These are phyloP conservation scores for Clitoria ternatea DNA, from an alignment of 306 rosid genomes.

Conservation along the genomic window DNA sequence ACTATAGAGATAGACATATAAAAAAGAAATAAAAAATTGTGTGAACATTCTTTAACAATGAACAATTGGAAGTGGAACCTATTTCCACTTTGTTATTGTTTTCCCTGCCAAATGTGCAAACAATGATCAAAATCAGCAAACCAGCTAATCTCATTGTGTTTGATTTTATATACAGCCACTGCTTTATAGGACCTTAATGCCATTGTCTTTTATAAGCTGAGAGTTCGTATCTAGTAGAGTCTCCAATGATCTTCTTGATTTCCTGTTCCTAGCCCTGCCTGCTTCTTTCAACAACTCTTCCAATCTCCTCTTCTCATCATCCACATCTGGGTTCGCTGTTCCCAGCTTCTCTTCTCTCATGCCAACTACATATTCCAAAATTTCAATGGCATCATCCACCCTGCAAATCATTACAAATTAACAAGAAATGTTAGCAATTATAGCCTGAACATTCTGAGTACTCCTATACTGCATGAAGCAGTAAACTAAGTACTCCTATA, in stretches of 20 bases:
- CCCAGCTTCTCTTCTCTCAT: constrained; percentile 92
- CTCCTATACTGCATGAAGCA: background rate
- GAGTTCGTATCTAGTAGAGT: constrained; percentile 58
- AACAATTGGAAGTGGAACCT: constrained; percentile 36
- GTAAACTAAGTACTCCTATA: background rate
- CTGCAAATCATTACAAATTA: constrained; percentile 31
- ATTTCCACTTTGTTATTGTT: constrained; percentile 34
- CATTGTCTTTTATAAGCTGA: constrained; percentile 28
- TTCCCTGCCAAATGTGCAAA: constrained; percentile 14
- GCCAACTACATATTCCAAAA: constrained; percentile 69
- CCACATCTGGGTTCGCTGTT: constrained; percentile 78
- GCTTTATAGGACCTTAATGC: constrained; percentile 46
- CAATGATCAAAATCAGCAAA: constrained; percentile 30
- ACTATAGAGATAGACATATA: constrained; percentile 23
- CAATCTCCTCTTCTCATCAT: constrained; percentile 76
- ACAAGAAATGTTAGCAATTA: constrained; percentile 11
- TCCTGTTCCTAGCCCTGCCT: constrained; percentile 58
- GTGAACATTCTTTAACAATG: constrained; percentile 19
- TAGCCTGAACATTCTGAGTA: constrained; percentile 1
- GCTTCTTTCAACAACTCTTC: constrained; percentile 74
- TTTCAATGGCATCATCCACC: constrained; percentile 78
- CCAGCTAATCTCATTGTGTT: constrained; percentile 26
- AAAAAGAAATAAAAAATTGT: constrained; percentile 23
- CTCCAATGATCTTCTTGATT: constrained; percentile 57
- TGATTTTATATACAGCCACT: constrained; percentile 33